Evolutionary conservation across 495 filamentous ascomycete species (phyloP).

Genomic region (Bacidia gigantensis): DNA sequence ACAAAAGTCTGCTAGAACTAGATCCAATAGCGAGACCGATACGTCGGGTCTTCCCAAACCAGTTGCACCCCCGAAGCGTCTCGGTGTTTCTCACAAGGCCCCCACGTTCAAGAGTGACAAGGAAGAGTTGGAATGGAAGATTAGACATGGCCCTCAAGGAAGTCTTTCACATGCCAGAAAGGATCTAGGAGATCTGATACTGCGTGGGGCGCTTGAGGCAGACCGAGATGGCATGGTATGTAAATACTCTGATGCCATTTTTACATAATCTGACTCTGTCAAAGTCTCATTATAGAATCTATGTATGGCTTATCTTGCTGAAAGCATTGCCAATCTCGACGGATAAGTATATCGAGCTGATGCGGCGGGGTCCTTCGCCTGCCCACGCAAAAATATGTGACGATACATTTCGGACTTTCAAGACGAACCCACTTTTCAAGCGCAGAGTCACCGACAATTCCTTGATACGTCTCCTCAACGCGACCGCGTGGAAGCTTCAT

Average conservation of each 20-base stretch:
- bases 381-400: conserved; percentile 96
- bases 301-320: conserved; percentile 88
- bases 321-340: conserved; percentile 71
- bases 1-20: conserved; percentile 42
- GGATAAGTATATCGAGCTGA: conserved; percentile 74
- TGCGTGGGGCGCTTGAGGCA: conserved; percentile 66
- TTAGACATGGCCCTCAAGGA: conserved; percentile 58
- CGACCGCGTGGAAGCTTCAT: conserved; percentile 82
- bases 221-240: conserved; percentile 82
- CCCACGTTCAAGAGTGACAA: conserved; percentile 43
- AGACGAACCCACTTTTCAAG: conserved; percentile 90
- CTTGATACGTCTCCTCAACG: conserved; percentile 90
- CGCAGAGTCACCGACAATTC: conserved; percentile 90
- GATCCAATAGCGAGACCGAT: conserved; percentile 63
- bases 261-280: not conserved
- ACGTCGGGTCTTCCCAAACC: conserved; percentile 25
- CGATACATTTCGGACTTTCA: conserved; percentile 91
- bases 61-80: conserved; percentile 27
- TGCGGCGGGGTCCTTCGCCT: conserved; percentile 84
- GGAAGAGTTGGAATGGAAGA: conserved; percentile 46
- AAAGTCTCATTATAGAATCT: conserved; percentile 85
- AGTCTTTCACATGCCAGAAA: conserved; percentile 53
- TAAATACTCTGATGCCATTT: not conserved
- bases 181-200: conserved; percentile 59
- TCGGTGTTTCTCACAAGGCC: conserved; percentile 39